Evolutionary conservation across 345 rosid species (phyloP), one percentile per base, ranked within the genome.

Genomic region (Corchorus olitorius): DNA sequence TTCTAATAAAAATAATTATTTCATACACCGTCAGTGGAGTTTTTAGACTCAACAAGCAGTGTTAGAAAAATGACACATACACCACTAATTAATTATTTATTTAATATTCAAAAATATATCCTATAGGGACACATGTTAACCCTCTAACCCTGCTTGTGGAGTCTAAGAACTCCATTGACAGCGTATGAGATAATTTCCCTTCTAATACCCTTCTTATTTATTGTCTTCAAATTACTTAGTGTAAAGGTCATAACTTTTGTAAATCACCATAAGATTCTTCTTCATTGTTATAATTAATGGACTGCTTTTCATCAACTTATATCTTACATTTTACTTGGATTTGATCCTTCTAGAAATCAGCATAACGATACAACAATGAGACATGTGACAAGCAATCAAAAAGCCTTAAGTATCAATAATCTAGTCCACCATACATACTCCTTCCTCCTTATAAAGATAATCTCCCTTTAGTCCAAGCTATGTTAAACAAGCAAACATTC

Each of bases 391-490:
- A 58, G 27, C 27, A 46, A 64, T 64, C 22, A 37, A 39, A 19
- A 64, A 37, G 8, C 48, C 48, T 22, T 48, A 64, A 8, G 46
- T 39, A 39, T 64, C 49, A 6, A 13, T 39, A 17, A 64, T 39
- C 48, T 41, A 39, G n/a, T 17, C 27, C 49, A 39, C 49, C 22
- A 9, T 39, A 17, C 22, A 9, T 39, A 17, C 49, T 14, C 10
- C 48, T 17, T 41, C 10, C 17, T 55, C 19, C 45, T 9, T 41
- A 39, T 41, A 20, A 41, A 41, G 9, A 64, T 17, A 39, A 39
- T 64, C 41, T 64, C 69, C 19, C 50, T 64, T 64, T n/a, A 64
- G n/a, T 39, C 69, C n/a, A 64, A 14, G 17, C 41, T 64, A 39
- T 39, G 6, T 64, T 17, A 64, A 17, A 64, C 4, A 27, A 64